A percentile compares a stretch with the other conserved stretches of the same genome.
Evolutionary conservation across 306 rosid species (phyloP).

Genomic region (Prosopis cineraria): DNA sequence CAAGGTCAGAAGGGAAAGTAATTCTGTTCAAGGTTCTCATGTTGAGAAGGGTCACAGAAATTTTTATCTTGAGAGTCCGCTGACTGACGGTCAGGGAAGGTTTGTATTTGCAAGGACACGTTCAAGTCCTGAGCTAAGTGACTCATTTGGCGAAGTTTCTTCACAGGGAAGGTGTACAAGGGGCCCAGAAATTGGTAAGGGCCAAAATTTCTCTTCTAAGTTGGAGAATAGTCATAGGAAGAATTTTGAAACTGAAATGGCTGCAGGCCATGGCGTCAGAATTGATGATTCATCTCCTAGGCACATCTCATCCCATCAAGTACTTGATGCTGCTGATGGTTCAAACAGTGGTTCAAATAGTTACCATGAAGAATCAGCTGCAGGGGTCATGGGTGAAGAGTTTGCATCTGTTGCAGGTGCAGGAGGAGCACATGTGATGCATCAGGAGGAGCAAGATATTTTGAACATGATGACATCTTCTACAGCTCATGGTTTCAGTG

Average conservation of each 20-base stretch:
- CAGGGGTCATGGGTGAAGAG: slow-evolving; percentile 56
- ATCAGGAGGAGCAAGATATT: slow-evolving; percentile 92
- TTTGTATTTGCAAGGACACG: slow-evolving; percentile 90
- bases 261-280: slow-evolving; percentile 50
- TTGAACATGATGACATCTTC: slow-evolving; percentile 83
- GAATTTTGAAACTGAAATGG: slow-evolving; percentile 53
- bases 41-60: slow-evolving; percentile 62
- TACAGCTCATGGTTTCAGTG: slow-evolving; percentile 62
- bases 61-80: slow-evolving; percentile 46
- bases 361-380: slow-evolving; percentile 57
- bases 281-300: slow-evolving; percentile 57
- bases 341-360: slow-evolving; percentile 53
- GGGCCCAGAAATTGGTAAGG: slow-evolving; percentile 60
- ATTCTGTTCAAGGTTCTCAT: slow-evolving; percentile 45
- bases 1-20: slow-evolving; percentile 56
- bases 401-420: slow-evolving; percentile 64
- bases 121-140: slow-evolving; percentile 97
- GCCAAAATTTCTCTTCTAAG: slow-evolving; percentile 48
- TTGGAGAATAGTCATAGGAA: slow-evolving; percentile 66
- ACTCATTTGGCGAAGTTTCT: slow-evolving; percentile 71
- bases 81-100: slow-evolving; percentile 65
- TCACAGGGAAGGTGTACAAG: slow-evolving; percentile 61
- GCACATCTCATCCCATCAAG: slow-evolving; percentile 47
- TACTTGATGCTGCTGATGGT: slow-evolving; percentile 56
- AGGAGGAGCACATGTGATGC: slow-evolving; percentile 65